Base-by-base conservation (phyloP, 2,329 filamentous ascomycete genomes). In the Penicillium sp. region DNA sequence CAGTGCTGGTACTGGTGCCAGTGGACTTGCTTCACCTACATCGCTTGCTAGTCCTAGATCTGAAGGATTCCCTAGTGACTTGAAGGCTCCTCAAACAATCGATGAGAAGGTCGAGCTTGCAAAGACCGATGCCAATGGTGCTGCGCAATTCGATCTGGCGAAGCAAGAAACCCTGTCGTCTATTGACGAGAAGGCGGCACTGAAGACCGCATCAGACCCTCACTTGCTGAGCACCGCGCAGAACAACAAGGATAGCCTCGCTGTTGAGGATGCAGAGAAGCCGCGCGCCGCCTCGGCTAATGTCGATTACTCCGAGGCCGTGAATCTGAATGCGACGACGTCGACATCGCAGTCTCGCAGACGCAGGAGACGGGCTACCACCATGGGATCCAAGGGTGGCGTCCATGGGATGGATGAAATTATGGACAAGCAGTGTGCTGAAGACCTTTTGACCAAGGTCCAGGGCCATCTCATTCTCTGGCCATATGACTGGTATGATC, bases 401-500 rank as follows among this genome's bases (percentile, higher is more conserved):
- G 81, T 83, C 65, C 78, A 77, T 65, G 80, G 85, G 15, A 80
- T 84, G 1, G 93, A 97, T 64, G 92, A 96, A 56, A 81, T 97
- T 67, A 83, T 97, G 57, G 84, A 86, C 30, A 87, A 86, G 58
- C 84, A 85, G 6, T 91, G 96, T 68, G 91, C 93, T 1, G 93
- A 96, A 75, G 90, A 91, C 69, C 79, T 98, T 68, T 82, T 97
- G 68, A 86, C 87, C 65, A 81, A 95, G 80, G 86, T 95, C 28
- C 94, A 98, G 77, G 95, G 95, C 1, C 89, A 93, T 75, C 78
- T 99, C 56, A 93, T 99, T 28, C 82, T 92, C 66, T 99, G 96
- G 83, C 95, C 95, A 6, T 97, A 98, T 78, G 92, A 99, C 72
- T 99, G 96, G 87, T 86, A 76, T 68, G 81, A 61, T 44, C 26